Evolutionary conservation across 2,329 filamentous ascomycete genomes (phyloP), one percentile per base, ranked within the genome.

Genomic region (Colletotrichum shisoi): DNA sequence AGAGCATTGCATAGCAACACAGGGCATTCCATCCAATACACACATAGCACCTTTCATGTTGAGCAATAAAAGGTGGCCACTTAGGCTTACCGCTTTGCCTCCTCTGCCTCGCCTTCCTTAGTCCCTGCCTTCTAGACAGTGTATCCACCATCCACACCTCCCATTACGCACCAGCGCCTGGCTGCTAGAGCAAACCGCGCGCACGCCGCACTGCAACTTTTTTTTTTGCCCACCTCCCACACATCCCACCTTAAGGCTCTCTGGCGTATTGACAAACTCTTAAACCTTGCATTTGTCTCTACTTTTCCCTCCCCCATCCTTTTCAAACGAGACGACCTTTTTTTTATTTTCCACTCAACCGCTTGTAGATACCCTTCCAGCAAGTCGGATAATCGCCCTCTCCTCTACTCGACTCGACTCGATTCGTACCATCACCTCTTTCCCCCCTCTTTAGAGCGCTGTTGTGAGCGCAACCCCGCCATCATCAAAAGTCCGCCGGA

Each of bases 191-290:
- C 54, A 24, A 58, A 39, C 31, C 24, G 31, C 46, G 31, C 34
- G 31, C 42, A 34, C 40, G 40, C 7, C 45, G 44, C 53, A 59
- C 57, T 62, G 63, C 66, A 68, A 44, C 62, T 62, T 58, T 69
- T 68, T 68, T 68, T 69, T 69, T 61, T 44, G 31, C 51, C 56
- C 65, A 56, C 42, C 63, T 62, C 57, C 58, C 57, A 44, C 62
- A 58, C 52, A 67, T 67, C 67, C 63, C 63, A 58, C 65, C 67
- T 68, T 61, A 56, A 62, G 66, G 62, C 63, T 62, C 57, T 66
- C 45, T 57, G 62, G 62, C 67, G 62, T 62, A 54, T 62, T 37
- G 58, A 69, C 66, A 69, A 69, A 63, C 63, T 70, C 67, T 60
- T 59, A 49, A 61, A 61, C 52, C 58, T 61, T 58, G 57, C 65